Percentiles rank a stretch among this genome's conserved stretches.
phyloP scores from a whole-genome alignment of 805 yeast species.

The Ogataea allantospora region DNA sequence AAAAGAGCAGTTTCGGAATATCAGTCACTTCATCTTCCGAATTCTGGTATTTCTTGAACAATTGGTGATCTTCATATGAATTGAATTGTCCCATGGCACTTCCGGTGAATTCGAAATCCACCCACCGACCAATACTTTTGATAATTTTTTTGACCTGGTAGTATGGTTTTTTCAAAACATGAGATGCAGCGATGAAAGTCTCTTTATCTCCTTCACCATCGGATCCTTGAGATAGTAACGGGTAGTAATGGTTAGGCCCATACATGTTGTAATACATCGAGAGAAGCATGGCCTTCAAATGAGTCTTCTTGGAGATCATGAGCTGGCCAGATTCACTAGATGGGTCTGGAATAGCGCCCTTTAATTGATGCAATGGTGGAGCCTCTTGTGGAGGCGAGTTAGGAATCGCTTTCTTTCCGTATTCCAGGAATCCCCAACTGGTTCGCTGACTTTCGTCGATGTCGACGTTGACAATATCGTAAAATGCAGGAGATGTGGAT shows the following conservation, averaged over 20 bases:
- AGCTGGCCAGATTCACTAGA: constrained; percentile 67
- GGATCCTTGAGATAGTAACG: constrained; percentile 46
- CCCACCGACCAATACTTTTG: constrained; percentile 53
- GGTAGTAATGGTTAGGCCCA: constrained; percentile 58
- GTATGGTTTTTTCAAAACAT: constrained; percentile 55
- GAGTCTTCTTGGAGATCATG: constrained; percentile 53
- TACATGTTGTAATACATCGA: constrained; percentile 60
- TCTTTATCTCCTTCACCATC: constrained; percentile 60
- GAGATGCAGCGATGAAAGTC: constrained; percentile 59
- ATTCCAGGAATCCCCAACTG: constrained; percentile 39
- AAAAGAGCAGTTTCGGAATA: constrained; percentile 43
- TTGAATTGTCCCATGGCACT: constrained; percentile 77
- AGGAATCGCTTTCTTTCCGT: constrained; percentile 26
- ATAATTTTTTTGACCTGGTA: constrained; percentile 59
- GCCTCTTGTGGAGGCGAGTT: constrained; percentile 33
- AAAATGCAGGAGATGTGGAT: constrained; percentile 50
- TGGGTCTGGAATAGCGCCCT: constrained; percentile 62
- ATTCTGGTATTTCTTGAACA: constrained; percentile 28
- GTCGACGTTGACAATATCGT: constrained; percentile 45
- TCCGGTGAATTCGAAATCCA: constrained; percentile 50
- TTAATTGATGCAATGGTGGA: constrained; percentile 55
- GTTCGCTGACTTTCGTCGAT: constrained; percentile 40
- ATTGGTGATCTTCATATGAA: constrained; percentile 57
- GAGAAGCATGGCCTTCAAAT: constrained; percentile 50
- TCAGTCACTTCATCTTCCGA: constrained; percentile 19